These are phyloP conservation scores for Ceratocystis smalleyi DNA, from an alignment of 2,329 filamentous ascomycete species.

Conservation along the genomic window DNA sequence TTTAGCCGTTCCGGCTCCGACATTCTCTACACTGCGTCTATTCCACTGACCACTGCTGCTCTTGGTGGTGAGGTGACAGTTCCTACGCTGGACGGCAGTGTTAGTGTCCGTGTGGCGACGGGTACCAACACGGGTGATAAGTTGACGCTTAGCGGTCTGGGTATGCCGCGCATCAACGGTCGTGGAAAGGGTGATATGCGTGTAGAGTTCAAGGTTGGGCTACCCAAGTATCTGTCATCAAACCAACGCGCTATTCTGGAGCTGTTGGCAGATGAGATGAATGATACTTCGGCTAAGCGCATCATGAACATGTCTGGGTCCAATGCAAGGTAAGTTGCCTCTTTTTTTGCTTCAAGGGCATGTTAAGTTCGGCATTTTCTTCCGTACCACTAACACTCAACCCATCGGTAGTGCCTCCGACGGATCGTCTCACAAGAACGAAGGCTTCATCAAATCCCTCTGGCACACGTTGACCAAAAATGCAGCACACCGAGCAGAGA, in stretches of 20 bases:
- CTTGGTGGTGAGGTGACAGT: constrained; percentile 81
- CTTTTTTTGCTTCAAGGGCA: not conserved
- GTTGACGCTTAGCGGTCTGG: constrained; percentile 76
- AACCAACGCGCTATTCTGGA: constrained; percentile 90
- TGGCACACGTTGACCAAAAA: constrained; percentile 89
- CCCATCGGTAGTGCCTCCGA: not conserved
- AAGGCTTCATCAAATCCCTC: constrained; percentile 81
- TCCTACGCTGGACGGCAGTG: constrained; percentile 78
- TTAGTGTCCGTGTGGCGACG: constrained; percentile 79
- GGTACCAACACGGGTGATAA: constrained; percentile 87
- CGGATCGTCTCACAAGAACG: constrained; percentile 47
- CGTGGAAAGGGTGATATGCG: constrained; percentile 65
- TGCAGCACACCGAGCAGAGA: constrained; percentile 34
- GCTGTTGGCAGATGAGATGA: constrained; percentile 93
- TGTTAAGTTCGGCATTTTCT: not conserved
- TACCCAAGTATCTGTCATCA: constrained; percentile 84
- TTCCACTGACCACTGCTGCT: constrained; percentile 83
- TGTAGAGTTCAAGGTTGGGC: constrained; percentile 86
- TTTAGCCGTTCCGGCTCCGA: constrained; percentile 81
- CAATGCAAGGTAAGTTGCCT: constrained; percentile 29
- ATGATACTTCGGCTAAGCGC: constrained; percentile 76
- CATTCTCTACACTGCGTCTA: constrained; percentile 78
- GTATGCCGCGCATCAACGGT: constrained; percentile 71
- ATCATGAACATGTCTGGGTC: constrained; percentile 60
- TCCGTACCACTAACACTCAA: not conserved